These are phyloP conservation scores for Hygrophoropsis aurantiaca DNA, from an alignment of 768 basidiomycete genomes.

Conservation along the genomic window DNA sequence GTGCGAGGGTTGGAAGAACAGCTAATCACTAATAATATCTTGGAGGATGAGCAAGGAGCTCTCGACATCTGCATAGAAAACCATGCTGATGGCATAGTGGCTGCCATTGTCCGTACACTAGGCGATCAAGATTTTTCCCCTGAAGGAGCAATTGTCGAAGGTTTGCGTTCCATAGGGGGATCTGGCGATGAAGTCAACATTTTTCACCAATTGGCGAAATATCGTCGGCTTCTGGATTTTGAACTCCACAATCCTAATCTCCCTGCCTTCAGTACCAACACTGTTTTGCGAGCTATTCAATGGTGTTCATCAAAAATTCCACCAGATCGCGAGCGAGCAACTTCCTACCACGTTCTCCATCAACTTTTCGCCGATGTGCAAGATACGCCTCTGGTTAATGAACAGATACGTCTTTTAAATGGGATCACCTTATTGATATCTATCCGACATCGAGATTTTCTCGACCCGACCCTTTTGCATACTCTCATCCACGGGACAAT, in stretches of 20 bases:
- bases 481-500: conserved; percentile 67
- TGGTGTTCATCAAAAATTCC: conserved; percentile 55
- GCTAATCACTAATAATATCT: conserved; percentile 34
- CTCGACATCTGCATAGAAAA: conserved; percentile 38
- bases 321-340: conserved; percentile 48
- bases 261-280: conserved; percentile 52
- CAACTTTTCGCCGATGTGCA: conserved; percentile 69
- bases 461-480: conserved; percentile 60
- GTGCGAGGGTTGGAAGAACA: conserved; percentile 32
- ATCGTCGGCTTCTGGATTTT: conserved; percentile 49
- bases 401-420: conserved; percentile 76
- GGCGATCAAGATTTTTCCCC: conserved; percentile 65
- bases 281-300: conserved; percentile 52
- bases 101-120: conserved; percentile 59
- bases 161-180: conserved; percentile 39
- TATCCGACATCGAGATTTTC: conserved; percentile 53
- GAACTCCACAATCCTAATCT: conserved; percentile 63
- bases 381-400: conserved; percentile 72
- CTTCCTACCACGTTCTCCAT: conserved; percentile 77
- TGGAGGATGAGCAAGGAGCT: conserved; percentile 24
- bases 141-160: conserved; percentile 47
- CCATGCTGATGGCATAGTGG: conserved; percentile 57
- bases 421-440: conserved; percentile 75
- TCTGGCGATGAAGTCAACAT: conserved; percentile 37
- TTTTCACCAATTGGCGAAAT: conserved; percentile 53